Conservation (phyloP, 1,284 basidiomycete species). For the Trametes polyzona region DNA sequence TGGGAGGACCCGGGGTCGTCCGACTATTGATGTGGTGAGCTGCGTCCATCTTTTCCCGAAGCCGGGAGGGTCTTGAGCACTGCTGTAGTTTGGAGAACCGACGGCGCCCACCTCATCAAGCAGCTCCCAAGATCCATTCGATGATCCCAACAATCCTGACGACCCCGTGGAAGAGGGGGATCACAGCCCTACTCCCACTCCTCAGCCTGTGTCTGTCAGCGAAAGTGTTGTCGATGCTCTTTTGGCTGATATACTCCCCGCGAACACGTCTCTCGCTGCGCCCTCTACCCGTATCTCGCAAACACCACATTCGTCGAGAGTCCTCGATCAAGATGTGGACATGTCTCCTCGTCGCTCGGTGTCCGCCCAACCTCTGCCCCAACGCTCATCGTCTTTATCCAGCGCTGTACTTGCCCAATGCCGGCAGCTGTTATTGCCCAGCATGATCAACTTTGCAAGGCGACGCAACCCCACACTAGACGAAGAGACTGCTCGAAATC, state of each 20-base stretch:
- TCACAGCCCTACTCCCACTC: background rate
- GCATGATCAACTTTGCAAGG: constrained; percentile 29
- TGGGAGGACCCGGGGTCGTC: constrained; percentile 11
- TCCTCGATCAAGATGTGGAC: background rate
- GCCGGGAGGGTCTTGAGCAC: background rate
- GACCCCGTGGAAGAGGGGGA: background rate
- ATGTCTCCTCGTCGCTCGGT: background rate
- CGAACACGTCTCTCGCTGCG: background rate
- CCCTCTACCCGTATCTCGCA: too few species aligned
- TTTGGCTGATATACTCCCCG: constrained; percentile 1
- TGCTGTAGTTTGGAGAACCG: constrained; percentile 19
- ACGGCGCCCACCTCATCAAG: background rate
- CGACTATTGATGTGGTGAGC: constrained; percentile 23
- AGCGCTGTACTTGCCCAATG: constrained; percentile 13
- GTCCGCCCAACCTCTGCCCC: background rate
- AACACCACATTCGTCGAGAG: too few species aligned
- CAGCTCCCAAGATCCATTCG: background rate
- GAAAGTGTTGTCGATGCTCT: constrained; percentile 6
- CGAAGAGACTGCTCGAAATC: constrained; percentile 19
- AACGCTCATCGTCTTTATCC: background rate
- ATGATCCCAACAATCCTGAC: background rate
- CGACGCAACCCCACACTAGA: constrained; percentile 29
- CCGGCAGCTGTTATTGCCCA: constrained; percentile 29
- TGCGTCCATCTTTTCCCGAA: too few species aligned
- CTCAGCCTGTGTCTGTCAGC: background rate